Base-by-base conservation (phyloP, 768 basidiomycete species). In the Collybia sordida region DNA sequence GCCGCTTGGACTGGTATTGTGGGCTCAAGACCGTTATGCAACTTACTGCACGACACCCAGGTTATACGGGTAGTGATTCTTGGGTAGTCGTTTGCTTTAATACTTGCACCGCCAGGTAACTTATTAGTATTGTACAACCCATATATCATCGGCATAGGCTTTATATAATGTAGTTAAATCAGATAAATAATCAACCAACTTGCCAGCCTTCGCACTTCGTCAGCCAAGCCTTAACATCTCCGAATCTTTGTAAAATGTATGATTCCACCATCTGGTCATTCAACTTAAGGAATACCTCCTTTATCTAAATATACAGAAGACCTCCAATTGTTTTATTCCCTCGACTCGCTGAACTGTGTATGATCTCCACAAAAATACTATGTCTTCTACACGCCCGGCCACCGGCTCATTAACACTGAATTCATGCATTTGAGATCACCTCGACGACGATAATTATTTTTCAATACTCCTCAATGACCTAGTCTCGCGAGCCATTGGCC, bases 21-120 rank as follows among this genome's bases (percentile, higher is more conserved):
- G 45, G 19, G 38, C 48, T 3, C 45, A 57, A 41, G 38, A 54
- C 25, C 14, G 27, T 15, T 56, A 47, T 25, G 50, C 55, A 12
- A 42, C 42, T 4, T 52, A 28, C 11, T 56, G 55, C 23, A 45
- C 24, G 3, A 42, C 42, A 4, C 31, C 31, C 14, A 31, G 31
- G 11, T 12, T 31, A 11, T 31, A 31, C 11, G 31, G 31, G 31
- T 31, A 31, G 31, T 3, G 9, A 31, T 12, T 3, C 9, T 12
- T 31, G 31, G 3, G 9, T 14, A 3, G 31, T 14, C 3, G 31
- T 4, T 2, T 31, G n/a, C n/a, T n/a, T n/a, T n/a, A n/a, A n/a
- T n/a, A n/a, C n/a, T n/a, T n/a, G n/a, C n/a, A n/a, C n/a, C n/a
- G n/a, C n/a, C n/a, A n/a, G n/a, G n/a, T n/a, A n/a, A n/a, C n/a